Conservation (phyloP, 257 asterid species). For the Mentha longifolia region DNA sequence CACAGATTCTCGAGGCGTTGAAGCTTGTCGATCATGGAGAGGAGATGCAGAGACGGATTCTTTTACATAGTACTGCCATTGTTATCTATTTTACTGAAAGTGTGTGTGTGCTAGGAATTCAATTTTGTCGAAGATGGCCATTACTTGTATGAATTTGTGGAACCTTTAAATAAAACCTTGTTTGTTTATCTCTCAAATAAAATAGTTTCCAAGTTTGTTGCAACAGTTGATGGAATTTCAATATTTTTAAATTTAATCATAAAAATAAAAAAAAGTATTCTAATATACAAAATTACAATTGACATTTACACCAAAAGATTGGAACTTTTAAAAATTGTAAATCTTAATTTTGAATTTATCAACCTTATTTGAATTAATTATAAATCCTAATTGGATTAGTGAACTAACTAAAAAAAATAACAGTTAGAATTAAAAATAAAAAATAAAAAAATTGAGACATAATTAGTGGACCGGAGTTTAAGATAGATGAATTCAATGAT, state of each 20-base stretch:
- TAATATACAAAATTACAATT: too few species aligned
- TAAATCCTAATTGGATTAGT: background rate
- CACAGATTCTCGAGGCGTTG: slow-evolving; percentile 17
- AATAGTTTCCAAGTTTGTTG: slow-evolving; percentile 19
- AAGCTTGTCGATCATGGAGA: slow-evolving; percentile 24
- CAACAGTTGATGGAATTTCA: background rate
- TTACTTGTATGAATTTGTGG: slow-evolving; percentile 41
- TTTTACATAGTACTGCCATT: background rate
- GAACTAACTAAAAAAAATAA: too few species aligned
- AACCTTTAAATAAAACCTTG: slow-evolving; percentile 21
- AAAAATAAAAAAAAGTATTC: too few species aligned
- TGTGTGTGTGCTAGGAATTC: slow-evolving; percentile 29
- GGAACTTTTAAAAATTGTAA: too few species aligned
- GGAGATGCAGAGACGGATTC: slow-evolving; percentile 22
- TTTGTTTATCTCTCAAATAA: slow-evolving; percentile 22
- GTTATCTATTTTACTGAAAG: slow-evolving; percentile 14
- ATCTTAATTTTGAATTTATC: too few species aligned
- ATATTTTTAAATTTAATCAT: too few species aligned
- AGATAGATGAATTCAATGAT: too few species aligned
- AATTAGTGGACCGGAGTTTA: too few species aligned
- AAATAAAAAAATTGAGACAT: too few species aligned
- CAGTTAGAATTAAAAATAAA: too few species aligned
- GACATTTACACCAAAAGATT: too few species aligned
- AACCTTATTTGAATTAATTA: too few species aligned
- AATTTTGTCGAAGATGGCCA: slow-evolving; percentile 40